phyloP scores from a whole-genome alignment of 176 grass and related monocot genomes.

The Thalia dealbata region DNA sequence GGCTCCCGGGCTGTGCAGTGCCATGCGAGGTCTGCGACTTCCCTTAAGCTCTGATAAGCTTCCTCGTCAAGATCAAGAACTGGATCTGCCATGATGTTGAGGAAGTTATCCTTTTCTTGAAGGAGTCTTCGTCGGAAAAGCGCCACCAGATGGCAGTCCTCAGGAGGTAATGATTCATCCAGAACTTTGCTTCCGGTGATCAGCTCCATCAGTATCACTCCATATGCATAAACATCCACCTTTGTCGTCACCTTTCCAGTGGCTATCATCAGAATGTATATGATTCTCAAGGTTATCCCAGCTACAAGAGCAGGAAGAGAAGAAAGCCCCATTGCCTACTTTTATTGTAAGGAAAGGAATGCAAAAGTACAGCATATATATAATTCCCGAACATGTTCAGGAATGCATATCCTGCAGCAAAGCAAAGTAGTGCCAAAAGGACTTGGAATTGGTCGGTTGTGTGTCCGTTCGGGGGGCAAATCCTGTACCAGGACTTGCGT shows the following conservation, averaged over 20 bases:
- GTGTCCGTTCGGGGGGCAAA: too few species aligned
- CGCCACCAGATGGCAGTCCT: conserved; percentile 66
- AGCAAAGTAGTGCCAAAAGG: too few species aligned
- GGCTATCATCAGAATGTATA: conserved; percentile 44
- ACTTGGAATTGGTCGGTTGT: too few species aligned
- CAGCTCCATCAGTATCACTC: conserved; percentile 91
- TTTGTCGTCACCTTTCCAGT: conserved; percentile 93
- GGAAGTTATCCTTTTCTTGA: conserved; percentile 63
- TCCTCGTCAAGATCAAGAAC: conserved; percentile 45
- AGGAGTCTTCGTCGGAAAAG: conserved; percentile 52
- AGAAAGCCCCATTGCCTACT: too few species aligned
- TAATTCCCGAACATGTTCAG: too few species aligned
- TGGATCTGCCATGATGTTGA: conserved; percentile 53
- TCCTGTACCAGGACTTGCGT: too few species aligned
- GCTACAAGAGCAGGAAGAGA: background rate
- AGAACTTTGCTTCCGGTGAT: conserved; percentile 88
- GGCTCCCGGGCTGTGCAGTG: conserved; percentile 73
- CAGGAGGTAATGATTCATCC: conserved; percentile 66
- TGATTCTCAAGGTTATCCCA: conserved; percentile 9
- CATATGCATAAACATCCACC: conserved; percentile 90
- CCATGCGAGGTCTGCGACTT: conserved; percentile 73
- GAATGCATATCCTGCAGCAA: too few species aligned
- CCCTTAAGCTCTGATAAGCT: conserved; percentile 40
- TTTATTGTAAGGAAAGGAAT: too few species aligned
- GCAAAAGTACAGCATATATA: too few species aligned